These are phyloP conservation scores for Chrysanthemum seticuspe DNA, from an alignment of 129 eudicot species.

Conservation along the genomic window DNA sequence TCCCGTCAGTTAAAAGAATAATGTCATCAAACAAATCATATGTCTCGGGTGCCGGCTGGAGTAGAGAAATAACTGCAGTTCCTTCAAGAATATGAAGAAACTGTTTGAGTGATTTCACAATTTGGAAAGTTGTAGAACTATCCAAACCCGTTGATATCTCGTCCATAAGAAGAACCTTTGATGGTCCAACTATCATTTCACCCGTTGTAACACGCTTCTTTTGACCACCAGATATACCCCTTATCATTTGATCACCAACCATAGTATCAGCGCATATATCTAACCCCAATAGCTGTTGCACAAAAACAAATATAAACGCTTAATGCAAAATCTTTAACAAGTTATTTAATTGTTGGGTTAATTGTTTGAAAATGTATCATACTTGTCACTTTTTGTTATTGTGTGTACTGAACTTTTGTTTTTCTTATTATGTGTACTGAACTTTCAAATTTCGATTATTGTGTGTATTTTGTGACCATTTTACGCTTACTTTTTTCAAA, in stretches of 20 bases:
- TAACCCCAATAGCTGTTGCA: slow-evolving; percentile 55
- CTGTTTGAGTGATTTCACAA: slow-evolving; percentile 54
- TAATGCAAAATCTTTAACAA: not conserved
- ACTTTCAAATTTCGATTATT: too few species aligned
- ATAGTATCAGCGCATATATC: slow-evolving; percentile 73
- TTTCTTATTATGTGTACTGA: too few species aligned
- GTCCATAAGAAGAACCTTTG: slow-evolving; percentile 67
- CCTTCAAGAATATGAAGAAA: slow-evolving; percentile 64
- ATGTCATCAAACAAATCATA: slow-evolving; percentile 73
- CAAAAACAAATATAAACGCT: not conserved
- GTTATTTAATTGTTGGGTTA: too few species aligned
- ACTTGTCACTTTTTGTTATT: too few species aligned
- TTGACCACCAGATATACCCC: slow-evolving; percentile 78
- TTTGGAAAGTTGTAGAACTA: slow-evolving; percentile 72
- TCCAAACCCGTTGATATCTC: slow-evolving; percentile 75
- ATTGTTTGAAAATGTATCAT: too few species aligned
- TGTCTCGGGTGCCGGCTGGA: slow-evolving; percentile 85
- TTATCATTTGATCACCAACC: slow-evolving; percentile 71
- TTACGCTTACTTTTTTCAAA: too few species aligned
- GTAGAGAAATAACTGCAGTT: slow-evolving; percentile 77
- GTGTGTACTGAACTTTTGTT: too few species aligned
- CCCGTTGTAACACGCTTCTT: slow-evolving; percentile 70
- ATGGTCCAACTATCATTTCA: slow-evolving; percentile 71
- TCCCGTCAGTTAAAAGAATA: slow-evolving; percentile 66
- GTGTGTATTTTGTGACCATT: too few species aligned